A percentile compares a stretch with the other conserved stretches of the same genome.
These are phyloP conservation scores for Cercophora newfieldiana DNA, from an alignment of 495 filamentous ascomycete genomes.

Conservation along the genomic window DNA sequence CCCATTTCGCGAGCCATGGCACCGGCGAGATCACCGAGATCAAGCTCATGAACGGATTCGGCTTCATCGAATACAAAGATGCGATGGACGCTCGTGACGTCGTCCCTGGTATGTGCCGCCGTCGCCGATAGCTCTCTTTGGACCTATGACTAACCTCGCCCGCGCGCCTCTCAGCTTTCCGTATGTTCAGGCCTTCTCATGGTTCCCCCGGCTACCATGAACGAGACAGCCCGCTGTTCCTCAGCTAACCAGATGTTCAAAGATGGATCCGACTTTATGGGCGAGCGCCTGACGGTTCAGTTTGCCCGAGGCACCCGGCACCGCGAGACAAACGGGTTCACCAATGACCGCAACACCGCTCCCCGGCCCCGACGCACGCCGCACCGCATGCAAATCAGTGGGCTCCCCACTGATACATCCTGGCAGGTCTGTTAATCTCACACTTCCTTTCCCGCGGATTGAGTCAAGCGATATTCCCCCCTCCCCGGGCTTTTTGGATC, in stretches of 20 bases:
- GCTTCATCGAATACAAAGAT: conserved; percentile 99
- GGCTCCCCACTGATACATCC: conserved; percentile 96
- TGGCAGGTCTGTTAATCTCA: conserved; percentile 96
- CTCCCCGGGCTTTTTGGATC: conserved; percentile 25
- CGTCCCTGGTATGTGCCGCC: conserved; percentile 74
- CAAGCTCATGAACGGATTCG: conserved; percentile 99
- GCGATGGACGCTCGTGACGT: conserved; percentile 95
- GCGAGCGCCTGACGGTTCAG: conserved; percentile 93
- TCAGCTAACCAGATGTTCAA: conserved; percentile 46
- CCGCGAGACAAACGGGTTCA: conserved; percentile 64
- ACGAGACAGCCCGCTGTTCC: conserved; percentile 22
- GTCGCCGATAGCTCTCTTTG: conserved; percentile 10
- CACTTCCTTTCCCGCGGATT: conserved; percentile 56
- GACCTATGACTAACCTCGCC: conserved; percentile 19
- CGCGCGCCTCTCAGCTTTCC: conserved; percentile 48
- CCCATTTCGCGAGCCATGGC: conserved; percentile 92
- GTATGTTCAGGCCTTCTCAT: conserved; percentile 48
- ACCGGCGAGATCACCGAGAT: conserved; percentile 97
- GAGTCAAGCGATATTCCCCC: conserved; percentile 34
- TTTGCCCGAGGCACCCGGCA: conserved; percentile 94
- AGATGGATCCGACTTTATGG: conserved; percentile 98
- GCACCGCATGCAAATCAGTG: conserved; percentile 94
- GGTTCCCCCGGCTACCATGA: conserved; percentile 26
- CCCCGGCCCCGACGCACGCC: conserved; percentile 93
- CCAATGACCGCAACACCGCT: conserved; percentile 69